Evolutionary conservation across 441 rosid genomes (phyloP), one percentile per base, ranked within the genome.

Genomic region (Eutrema salsugineum): DNA sequence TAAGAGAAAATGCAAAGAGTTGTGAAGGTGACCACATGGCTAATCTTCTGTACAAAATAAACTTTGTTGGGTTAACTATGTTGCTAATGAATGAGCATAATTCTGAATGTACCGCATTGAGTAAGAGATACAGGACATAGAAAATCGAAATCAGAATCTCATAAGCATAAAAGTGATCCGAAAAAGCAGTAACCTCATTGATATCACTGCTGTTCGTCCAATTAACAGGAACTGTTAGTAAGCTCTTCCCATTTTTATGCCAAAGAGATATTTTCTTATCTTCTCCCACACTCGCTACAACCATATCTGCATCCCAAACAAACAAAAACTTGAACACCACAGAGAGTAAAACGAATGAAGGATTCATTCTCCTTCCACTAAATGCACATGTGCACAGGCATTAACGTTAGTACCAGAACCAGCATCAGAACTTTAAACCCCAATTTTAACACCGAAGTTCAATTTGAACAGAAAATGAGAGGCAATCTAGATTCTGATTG

Each of bases 261-360:
- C 95, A 87, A 48, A 90, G 19, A 1, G 97, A 88, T 54, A 93
- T 90, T 83, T 80, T 88, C 86, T 87, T 87, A 63, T 90, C 98
- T 28, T 88, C 98, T 54, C 98, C 97, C 5, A 89, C 93, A 84
- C 95, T 90, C 28, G 95, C 98, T 65, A 90, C 84, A 56, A 93
- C 95, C 78, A 93, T 84, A 87, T 87, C 97, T 93, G 80, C 76
- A 79, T 38, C 42, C 38, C 62, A 67, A 39, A 17, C 4, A 43
- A 2, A 40, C 38, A 65, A 28, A 10, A 40, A 19, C 47, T 12
- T 54, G 14, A 19, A 11, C 48, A 28, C 24, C 24, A 39, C 15
- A 56, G 3, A 22, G 24, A 56, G 40, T 19, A 20, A 16, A 61
- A 17, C 8, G 19, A 39, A 66, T 27, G 38, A 44, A 5, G 16